A percentile compares a stretch with the other conserved stretches of the same genome.
Evolutionary conservation across 2,329 filamentous ascomycete genomes (phyloP).

Genomic region (Exophiala mesophila): DNA sequence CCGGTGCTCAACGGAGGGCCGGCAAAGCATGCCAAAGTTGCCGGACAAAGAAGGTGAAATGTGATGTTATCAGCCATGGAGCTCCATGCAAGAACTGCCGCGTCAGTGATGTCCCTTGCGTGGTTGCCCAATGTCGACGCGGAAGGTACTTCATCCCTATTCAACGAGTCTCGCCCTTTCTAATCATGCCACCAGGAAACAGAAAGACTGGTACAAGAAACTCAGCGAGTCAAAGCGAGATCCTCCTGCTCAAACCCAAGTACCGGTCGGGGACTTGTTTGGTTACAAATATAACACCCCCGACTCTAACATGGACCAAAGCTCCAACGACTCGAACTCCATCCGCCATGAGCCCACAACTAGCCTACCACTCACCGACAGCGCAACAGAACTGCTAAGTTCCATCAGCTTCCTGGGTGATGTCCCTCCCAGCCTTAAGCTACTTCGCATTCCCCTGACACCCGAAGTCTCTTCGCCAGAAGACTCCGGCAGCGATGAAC

Average conservation of each 20-base stretch:
- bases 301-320: not conserved
- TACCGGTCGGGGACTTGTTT: not conserved
- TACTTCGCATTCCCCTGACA: not conserved
- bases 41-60: slow-evolving; percentile 1
- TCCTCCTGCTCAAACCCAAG: not conserved
- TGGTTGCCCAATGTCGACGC: not conserved
- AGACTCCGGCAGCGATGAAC: slow-evolving; percentile 15
- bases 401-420: not conserved
- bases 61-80: not conserved
- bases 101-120: not conserved
- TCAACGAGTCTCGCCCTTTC: no score
- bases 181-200: no score
- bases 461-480: not conserved
- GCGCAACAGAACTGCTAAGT: not conserved
- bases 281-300: not conserved
- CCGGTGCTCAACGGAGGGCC: not conserved
- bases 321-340: not conserved
- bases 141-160: no score
- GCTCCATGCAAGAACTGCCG: slow-evolving; percentile 1
- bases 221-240: not conserved
- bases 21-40: slow-evolving; percentile 1
- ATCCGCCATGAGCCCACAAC: not conserved
- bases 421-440: not conserved
- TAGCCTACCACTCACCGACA: not conserved
- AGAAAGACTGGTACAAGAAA: not conserved